A percentile compares a stretch with the other conserved stretches of the same genome.
These are phyloP conservation scores for Diaporthe ampelina DNA, from an alignment of 2,329 filamentous ascomycete genomes.

Conservation along the genomic window DNA sequence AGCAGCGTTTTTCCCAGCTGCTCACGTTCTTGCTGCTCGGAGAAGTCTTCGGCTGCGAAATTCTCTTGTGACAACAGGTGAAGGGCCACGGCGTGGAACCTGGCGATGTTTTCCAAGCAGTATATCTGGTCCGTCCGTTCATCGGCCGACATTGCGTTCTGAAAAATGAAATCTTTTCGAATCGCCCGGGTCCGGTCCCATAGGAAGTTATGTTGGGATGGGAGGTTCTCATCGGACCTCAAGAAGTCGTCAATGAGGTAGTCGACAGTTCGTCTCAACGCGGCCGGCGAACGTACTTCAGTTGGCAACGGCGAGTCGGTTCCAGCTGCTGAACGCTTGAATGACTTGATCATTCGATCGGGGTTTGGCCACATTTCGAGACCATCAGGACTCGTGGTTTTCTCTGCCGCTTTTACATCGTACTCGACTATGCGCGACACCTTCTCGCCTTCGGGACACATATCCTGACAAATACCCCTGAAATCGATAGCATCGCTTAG, in stretches of 20 bases:
- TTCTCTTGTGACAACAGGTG: conserved; percentile 73
- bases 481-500: conserved; percentile 76
- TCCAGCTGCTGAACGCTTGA: conserved; percentile 77
- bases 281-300: conserved; percentile 73
- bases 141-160: conserved; percentile 69
- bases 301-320: conserved; percentile 77
- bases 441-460: conserved; percentile 78
- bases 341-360: conserved; percentile 74
- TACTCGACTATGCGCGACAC: conserved; percentile 73
- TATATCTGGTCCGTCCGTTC: conserved; percentile 73
- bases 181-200: conserved; percentile 79
- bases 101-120: conserved; percentile 74
- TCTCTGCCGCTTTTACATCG: conserved; percentile 70
- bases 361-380: conserved; percentile 60
- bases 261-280: conserved; percentile 71
- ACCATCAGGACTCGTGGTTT: conserved; percentile 57
- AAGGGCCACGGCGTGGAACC: conserved; percentile 76
- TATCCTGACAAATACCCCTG: conserved; percentile 77
- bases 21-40: conserved; percentile 77
- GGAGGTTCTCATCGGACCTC: conserved; percentile 66
- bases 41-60: conserved; percentile 71
- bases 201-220: conserved; percentile 71
- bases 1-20: conserved; percentile 76
- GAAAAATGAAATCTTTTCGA: conserved; percentile 77
- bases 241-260: conserved; percentile 74